phyloP scores from a whole-genome alignment of 345 rosid species.

The Eucalyptus polybractea region DNA sequence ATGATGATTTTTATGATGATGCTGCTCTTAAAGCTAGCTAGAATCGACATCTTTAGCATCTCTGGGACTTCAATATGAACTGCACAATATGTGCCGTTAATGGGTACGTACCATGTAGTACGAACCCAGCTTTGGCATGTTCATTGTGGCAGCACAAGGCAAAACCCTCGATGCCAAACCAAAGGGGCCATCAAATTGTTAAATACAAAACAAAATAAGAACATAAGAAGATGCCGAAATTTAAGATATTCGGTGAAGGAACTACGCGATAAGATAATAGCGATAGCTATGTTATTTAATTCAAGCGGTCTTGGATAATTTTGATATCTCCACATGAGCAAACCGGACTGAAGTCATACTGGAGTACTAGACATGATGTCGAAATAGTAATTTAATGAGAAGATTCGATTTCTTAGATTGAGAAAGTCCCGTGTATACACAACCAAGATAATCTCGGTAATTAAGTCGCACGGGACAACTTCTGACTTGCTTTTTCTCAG shows the following conservation, averaged over 20 bases:
- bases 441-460: neutral
- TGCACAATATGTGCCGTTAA: neutral
- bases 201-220: neutral
- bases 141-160: neutral
- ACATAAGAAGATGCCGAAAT: neutral
- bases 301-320: neutral
- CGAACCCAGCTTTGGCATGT: neutral
- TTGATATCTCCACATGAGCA: neutral
- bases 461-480: neutral
- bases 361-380: neutral
- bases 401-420: neutral
- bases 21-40: neutral
- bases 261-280: neutral
- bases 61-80: neutral
- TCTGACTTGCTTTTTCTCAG: neutral
- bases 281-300: neutral
- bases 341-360: neutral
- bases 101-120: neutral
- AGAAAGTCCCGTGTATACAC: neutral
- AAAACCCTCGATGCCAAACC: neutral
- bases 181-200: neutral
- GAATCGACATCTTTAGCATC: neutral
- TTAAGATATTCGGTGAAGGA: neutral
- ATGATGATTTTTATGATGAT: neutral
- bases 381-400: neutral